These are phyloP conservation scores for Penicillium sp. DNA, from an alignment of 2,329 filamentous ascomycete species.

Conservation along the genomic window DNA sequence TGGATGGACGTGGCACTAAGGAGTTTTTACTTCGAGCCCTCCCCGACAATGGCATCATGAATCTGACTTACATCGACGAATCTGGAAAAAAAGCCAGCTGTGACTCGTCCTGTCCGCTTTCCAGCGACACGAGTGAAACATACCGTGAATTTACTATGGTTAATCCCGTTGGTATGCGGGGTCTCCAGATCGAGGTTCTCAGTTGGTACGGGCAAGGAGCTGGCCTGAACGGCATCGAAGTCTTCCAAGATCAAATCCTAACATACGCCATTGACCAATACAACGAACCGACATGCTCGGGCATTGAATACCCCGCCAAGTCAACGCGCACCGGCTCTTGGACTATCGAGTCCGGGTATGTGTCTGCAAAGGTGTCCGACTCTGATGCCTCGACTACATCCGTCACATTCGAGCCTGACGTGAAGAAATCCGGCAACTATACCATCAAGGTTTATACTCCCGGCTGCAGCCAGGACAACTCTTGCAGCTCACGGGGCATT, in stretches of 20 bases:
- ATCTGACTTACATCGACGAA: conserved; percentile 76
- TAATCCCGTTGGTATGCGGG: conserved; percentile 76
- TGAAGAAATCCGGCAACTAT: conserved; percentile 84
- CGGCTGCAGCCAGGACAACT: conserved; percentile 71
- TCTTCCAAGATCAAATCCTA: conserved; percentile 77
- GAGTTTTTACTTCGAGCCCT: conserved; percentile 78
- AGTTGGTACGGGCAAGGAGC: conserved; percentile 79
- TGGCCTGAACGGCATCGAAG: conserved; percentile 73
- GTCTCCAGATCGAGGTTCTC: conserved; percentile 74
- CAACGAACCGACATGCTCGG: conserved; percentile 76
- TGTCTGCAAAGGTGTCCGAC: conserved; percentile 59
- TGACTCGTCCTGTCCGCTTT: conserved; percentile 76
- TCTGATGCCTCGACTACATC: conserved; percentile 52
- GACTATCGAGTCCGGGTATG: conserved; percentile 63
- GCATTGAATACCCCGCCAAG: conserved; percentile 54
- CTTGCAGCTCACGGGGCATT: conserved; percentile 65
- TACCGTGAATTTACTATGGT: conserved; percentile 91
- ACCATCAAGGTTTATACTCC: conserved; percentile 85
- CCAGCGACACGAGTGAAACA: conserved; percentile 53
- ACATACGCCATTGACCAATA: conserved; percentile 77
- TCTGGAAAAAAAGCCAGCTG: conserved; percentile 63
- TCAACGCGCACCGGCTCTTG: conserved; percentile 67
- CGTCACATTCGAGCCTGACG: conserved; percentile 64
- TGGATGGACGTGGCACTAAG: conserved; percentile 75
- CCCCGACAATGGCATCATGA: conserved; percentile 87